Evolutionary conservation across 23 red algal genomes (phyloP).

Genomic region (Gracilaria domingensis): DNA sequence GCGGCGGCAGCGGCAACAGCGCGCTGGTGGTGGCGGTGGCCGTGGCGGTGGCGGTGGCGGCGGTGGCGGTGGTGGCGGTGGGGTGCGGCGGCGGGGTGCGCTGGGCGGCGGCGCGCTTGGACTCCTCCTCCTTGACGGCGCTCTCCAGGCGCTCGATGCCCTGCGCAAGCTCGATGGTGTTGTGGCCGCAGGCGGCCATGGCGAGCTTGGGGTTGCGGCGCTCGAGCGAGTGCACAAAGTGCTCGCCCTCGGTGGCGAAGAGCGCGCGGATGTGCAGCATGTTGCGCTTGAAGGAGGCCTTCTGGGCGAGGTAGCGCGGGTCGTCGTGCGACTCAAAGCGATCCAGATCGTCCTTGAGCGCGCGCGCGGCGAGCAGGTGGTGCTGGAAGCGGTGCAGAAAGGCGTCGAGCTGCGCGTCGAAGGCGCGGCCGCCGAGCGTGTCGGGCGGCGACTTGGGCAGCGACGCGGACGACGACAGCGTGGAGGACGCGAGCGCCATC

Average conservation of each 20-base stretch:
- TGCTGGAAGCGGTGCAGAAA: slow-evolving; percentile 69
- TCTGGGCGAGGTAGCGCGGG: slow-evolving; percentile 9
- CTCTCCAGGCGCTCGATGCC: slow-evolving; percentile 66
- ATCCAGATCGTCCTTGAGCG: slow-evolving; percentile 57
- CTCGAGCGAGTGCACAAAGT: slow-evolving; percentile 50
- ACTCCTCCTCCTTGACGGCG: slow-evolving; percentile 58
- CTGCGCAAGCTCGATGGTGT: slow-evolving; percentile 68
- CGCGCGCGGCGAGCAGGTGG: slow-evolving; percentile 51
- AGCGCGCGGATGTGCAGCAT: slow-evolving; percentile 60
- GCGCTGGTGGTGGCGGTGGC: too few species aligned
- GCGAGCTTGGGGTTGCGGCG: slow-evolving; percentile 61
- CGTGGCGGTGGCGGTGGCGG: not conserved
- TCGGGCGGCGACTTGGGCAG: not conserved
- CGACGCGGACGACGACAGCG: not conserved
- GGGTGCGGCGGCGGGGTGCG: too few species aligned
- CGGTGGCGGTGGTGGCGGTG: too few species aligned
- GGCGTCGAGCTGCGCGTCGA: slow-evolving; percentile 69
- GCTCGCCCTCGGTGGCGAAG: slow-evolving; percentile 65
- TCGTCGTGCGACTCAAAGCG: slow-evolving; percentile 1
- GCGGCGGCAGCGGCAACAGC: not conserved
- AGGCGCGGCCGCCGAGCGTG: slow-evolving; percentile 31
- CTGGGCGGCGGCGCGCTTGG: slow-evolving; percentile 32
- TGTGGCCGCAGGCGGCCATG: slow-evolving; percentile 59
- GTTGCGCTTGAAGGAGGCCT: slow-evolving; percentile 51
- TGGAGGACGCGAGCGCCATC: slow-evolving; percentile 53